Base-by-base conservation (phyloP, 352 stramenopile genomes). In the Phytophthora vignae region DNA sequence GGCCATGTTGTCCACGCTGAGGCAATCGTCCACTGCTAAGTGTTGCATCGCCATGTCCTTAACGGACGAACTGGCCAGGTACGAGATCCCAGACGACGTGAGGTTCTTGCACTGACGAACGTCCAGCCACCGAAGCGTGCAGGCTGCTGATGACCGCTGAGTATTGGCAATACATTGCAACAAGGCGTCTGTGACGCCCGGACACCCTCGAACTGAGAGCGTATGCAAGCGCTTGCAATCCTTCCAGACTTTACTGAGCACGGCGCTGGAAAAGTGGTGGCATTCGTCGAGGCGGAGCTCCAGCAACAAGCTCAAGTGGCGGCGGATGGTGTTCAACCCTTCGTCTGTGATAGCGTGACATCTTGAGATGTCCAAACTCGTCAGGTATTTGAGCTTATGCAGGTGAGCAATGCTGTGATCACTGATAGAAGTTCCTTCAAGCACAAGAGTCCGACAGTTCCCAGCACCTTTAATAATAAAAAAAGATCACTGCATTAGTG, bases 71-170 rank as follows among this genome's bases (percentile, higher is more conserved):
- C 62, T 80, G 22, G 87, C 82, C 4, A 94, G 33, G n/a, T 85
- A 77, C 1, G 83, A 81, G 21, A 94, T 71, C 0, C 87, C 87
- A 0, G 87, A 83, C 36, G 84, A 87, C 19, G 85, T 92, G 4
- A 94, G 56, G 48, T 90, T 74, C 62, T 88, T 90, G 69, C 87
- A 94, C 9, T 78, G 80, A 1, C 78, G 71, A n/a, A 92, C 69
- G 49, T 94, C 81, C 7, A 94, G 74, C 6, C 31, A 58, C 0
- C 63, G 67, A 11, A 89, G 71, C 14, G 63, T 66, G 17, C 29
- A 67, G 3, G 67, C 70, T 2, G 67, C 33, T 0, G 67, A 73
- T 8, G 63, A 29, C 48, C 87, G 74, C 40, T 82, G 85, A 1
- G 80, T 91, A 38, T 61, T 86, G 8, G 85, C 78, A 19, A 94